Base-by-base conservation (phyloP, 2,329 filamentous ascomycete species). In the Epichloe aotearoae region DNA sequence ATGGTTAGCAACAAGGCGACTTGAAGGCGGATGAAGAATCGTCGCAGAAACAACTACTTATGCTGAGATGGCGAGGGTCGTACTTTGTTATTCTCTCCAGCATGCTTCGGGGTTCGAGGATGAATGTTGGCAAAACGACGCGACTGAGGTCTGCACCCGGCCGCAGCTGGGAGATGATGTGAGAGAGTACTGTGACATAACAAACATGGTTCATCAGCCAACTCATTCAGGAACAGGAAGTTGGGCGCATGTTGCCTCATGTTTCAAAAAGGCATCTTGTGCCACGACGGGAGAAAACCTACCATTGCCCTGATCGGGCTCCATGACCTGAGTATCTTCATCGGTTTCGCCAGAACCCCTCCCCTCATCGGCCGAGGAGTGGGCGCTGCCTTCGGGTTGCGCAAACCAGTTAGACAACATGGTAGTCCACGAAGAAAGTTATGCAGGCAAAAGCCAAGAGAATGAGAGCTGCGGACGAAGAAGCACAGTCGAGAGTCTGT, bases 21-120 rank as follows among this genome's bases (percentile, higher is more conserved):
- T 23, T 14, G 4, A 8, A 30, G 12, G 37, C 5, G 5, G 5
- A 12, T 8, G 11, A 39, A 3, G 8, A 30, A 34, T 6, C 5
- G 26, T 39, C 12, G 37, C 20, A 47, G 19, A 3, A 8, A 12
- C 19, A 15, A 17, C 34, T 10, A 2, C n/a, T 23, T 5, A 19
- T 39, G 15, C 20, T 26, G 4, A 19, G 20, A 47, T 40, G 30
- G 14, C 11, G 23, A 23, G 10, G 48, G 30, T 72, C 82, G 58
- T 73, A 95, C 90, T 98, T 98, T 62, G 93, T 98, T 66, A 98
- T 98, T 60, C 93, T 82, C 71, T 98, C 93, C 61, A 98, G 74
- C 93, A 98, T 98, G 60, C 90, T 96, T 63, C 90, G 83, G 23
- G 93, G 93, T 69, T 98, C 93, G 59, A 98, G 81, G 62, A 98